Evolutionary conservation across 225 moss, liverwort and hornwort genomes (phyloP).

Genomic region (Neckera pumila): DNA sequence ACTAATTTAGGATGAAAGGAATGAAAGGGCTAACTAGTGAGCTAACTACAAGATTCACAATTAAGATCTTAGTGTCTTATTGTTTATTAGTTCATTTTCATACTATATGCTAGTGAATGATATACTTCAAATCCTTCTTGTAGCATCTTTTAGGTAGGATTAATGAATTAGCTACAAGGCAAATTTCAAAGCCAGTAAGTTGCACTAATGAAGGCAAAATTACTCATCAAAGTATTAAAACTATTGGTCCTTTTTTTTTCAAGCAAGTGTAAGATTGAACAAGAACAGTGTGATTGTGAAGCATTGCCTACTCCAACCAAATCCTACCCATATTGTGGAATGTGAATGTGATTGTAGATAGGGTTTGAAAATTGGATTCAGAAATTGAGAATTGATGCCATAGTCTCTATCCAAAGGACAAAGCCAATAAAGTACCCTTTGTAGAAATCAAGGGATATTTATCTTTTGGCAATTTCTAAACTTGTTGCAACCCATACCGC

Average conservation of each 20-base stretch:
- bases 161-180: too few species aligned
- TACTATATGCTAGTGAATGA: background rate
- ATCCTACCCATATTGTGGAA: too few species aligned
- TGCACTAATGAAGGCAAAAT: rapidly evolving
- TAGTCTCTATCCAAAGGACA: too few species aligned
- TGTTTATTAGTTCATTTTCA: background rate
- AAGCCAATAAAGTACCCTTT: too few species aligned
- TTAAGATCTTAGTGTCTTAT: background rate
- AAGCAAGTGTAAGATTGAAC: background rate
- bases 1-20: background rate
- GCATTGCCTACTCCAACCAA: too few species aligned
- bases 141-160: rapidly evolving
- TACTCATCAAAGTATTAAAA: background rate
- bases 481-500: too few species aligned
- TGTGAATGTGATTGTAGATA: too few species aligned
- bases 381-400: too few species aligned
- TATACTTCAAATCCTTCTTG: rapidly evolving
- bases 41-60: too few species aligned
- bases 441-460: background rate
- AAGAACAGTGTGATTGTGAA: too few species aligned
- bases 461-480: too few species aligned
- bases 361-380: too few species aligned
- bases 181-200: background rate
- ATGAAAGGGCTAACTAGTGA: background rate
- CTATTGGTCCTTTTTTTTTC: background rate